phyloP scores from a whole-genome alignment of 495 filamentous ascomycete genomes.

The Hyaloscypha bicolor region DNA sequence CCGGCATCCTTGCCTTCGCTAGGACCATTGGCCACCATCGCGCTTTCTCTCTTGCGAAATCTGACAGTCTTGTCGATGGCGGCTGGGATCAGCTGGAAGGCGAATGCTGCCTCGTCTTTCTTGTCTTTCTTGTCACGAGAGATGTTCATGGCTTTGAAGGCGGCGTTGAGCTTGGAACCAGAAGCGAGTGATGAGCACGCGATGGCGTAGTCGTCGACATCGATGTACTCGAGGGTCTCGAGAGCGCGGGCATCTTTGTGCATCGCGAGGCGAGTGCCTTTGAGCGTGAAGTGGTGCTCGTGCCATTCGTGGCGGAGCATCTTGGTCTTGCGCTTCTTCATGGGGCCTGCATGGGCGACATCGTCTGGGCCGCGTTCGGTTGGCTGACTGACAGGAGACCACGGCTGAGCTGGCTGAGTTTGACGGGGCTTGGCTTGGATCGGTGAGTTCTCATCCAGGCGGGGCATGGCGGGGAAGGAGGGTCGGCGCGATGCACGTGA shows the following conservation, averaged over 20 bases:
- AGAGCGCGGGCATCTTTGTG: conserved; percentile 63
- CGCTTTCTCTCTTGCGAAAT: conserved; percentile 48
- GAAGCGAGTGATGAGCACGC: conserved; percentile 78
- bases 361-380: conserved; percentile 43
- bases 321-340: conserved; percentile 92
- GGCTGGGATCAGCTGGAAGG: conserved; percentile 88
- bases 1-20: conserved; percentile 51
- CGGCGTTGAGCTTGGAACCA: conserved; percentile 75
- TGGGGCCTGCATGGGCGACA: conserved; percentile 75
- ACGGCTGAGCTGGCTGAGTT: conserved; percentile 19
- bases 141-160: conserved; percentile 83
- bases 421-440: conserved; percentile 9
- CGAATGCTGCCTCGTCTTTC: conserved; percentile 63
- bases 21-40: conserved; percentile 35
- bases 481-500: conserved; percentile 61
- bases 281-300: conserved; percentile 83
- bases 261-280: conserved; percentile 83
- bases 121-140: conserved; percentile 53
- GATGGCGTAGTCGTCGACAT: conserved; percentile 94
- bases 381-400: conserved; percentile 31
- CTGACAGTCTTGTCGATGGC: conserved; percentile 49
- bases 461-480: conserved; percentile 57
- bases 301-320: conserved; percentile 94
- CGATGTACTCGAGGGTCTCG: conserved; percentile 77
- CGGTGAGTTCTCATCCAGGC: conserved; percentile 49